Conservation (phyloP, 257 asterid genomes). For the Solanum chmielewskii region DNA sequence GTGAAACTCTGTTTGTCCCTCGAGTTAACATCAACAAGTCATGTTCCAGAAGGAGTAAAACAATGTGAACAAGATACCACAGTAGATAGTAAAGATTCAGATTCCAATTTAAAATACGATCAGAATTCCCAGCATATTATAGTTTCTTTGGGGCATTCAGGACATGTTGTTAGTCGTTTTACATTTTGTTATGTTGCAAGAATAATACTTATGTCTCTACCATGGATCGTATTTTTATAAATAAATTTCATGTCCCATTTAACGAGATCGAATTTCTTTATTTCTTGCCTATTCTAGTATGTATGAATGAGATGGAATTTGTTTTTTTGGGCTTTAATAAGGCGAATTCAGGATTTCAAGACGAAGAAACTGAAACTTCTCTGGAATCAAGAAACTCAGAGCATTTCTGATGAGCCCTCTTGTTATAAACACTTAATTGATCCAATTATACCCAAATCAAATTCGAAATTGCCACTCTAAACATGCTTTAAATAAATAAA, state of each 20-base stretch:
- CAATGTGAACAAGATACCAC: slow-evolving; percentile 4
- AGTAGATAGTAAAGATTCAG: not conserved
- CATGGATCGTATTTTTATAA: not conserved
- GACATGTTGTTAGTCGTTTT: not conserved
- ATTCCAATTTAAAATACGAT: not conserved
- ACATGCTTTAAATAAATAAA: not conserved
- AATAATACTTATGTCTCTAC: not conserved
- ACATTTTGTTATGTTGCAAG: not conserved
- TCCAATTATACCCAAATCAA: not conserved
- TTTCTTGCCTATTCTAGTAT: not conserved
- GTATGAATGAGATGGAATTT: not conserved
- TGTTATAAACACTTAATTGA: not conserved
- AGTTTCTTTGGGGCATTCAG: not conserved
- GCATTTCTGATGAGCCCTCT: not conserved
- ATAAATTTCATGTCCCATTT: not conserved
- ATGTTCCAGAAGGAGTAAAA: slow-evolving; percentile 10
- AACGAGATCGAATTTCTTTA: not conserved
- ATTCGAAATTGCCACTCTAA: not conserved
- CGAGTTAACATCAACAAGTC: slow-evolving; percentile 1
- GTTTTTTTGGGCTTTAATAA: not conserved
- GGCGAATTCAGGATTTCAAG: too few species aligned
- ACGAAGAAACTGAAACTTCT: not conserved
- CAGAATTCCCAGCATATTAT: not conserved
- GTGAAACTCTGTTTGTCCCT: slow-evolving; percentile 9
- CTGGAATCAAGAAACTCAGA: not conserved